These are phyloP conservation scores for Phytophthora tubulina DNA, from an alignment of 352 stramenopile species.

Conservation along the genomic window DNA sequence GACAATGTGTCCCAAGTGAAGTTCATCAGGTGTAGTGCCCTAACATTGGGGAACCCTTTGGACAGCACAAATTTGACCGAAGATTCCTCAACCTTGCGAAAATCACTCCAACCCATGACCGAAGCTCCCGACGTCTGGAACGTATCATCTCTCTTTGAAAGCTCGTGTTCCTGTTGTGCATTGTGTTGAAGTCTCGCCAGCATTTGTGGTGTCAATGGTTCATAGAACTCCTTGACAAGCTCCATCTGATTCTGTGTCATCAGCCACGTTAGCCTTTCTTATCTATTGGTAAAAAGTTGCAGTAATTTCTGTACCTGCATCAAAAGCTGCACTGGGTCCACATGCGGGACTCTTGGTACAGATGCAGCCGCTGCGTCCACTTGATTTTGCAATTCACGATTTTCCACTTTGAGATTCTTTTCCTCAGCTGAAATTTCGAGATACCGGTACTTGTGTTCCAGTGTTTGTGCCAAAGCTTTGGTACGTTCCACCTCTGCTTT, in stretches of 20 bases:
- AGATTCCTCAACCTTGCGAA: conserved; percentile 49
- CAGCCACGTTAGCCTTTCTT: conserved; percentile 3
- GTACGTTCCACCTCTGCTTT: conserved; percentile 55
- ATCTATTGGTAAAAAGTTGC: neutral
- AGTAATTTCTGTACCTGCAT: conserved; percentile 29
- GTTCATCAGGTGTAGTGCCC: conserved; percentile 47
- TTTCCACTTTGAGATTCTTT: conserved; percentile 44
- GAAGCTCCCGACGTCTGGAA: conserved; percentile 47
- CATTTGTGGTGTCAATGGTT: conserved; percentile 33
- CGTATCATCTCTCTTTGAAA: conserved; percentile 32
- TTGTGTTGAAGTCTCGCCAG: conserved; percentile 30
- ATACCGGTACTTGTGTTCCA: conserved; percentile 53
- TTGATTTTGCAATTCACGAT: conserved; percentile 38
- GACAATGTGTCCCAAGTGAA: conserved; percentile 50
- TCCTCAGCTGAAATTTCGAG: conserved; percentile 53
- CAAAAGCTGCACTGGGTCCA: conserved; percentile 35
- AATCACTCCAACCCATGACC: conserved; percentile 66
- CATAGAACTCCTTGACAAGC: conserved; percentile 54
- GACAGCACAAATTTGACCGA: conserved; percentile 58
- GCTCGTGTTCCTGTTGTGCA: conserved; percentile 45
- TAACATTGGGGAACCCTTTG: conserved; percentile 52
- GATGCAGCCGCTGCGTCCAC: conserved; percentile 15
- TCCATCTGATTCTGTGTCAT: conserved; percentile 46
- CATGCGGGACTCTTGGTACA: conserved; percentile 19
- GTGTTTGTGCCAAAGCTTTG: conserved; percentile 40